phyloP scores from a whole-genome alignment of 2,329 filamentous ascomycete species.

The Harringtonia lauricola region DNA sequence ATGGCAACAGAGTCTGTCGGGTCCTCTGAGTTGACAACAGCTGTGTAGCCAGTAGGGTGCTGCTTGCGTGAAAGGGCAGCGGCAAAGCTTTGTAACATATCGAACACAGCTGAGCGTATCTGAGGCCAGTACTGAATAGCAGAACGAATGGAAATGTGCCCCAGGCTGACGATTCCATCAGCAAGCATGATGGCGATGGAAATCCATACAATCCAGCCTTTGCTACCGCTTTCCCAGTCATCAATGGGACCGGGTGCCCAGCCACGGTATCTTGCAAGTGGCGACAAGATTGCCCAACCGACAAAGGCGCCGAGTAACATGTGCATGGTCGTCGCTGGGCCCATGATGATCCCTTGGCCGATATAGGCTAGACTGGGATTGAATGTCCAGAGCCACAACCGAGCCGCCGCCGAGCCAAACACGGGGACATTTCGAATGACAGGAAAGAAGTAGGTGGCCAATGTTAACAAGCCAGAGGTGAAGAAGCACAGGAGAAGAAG shows the following conservation, averaged over 20 bases:
- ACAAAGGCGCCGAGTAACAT: slow-evolving; percentile 86
- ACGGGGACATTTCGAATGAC: slow-evolving; percentile 76
- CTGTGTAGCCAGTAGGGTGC: slow-evolving; percentile 12
- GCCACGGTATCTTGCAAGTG: slow-evolving; percentile 69
- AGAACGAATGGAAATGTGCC: slow-evolving; percentile 57
- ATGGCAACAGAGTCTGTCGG: not conserved
- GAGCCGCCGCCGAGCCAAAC: slow-evolving; percentile 63
- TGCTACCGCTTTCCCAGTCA: slow-evolving; percentile 87
- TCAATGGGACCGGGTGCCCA: slow-evolving; percentile 84
- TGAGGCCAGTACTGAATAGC: slow-evolving; percentile 8
- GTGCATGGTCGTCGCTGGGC: slow-evolving; percentile 83
- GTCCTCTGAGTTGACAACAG: slow-evolving; percentile 8
- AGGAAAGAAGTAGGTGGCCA: slow-evolving; percentile 84
- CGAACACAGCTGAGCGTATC: not conserved
- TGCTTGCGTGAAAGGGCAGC: slow-evolving; percentile 1
- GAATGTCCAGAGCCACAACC: slow-evolving; percentile 85
- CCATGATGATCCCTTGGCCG: slow-evolving; percentile 98
- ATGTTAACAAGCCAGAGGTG: slow-evolving; percentile 56
- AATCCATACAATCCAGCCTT: slow-evolving; percentile 98
- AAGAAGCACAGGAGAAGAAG: slow-evolving; percentile 46
- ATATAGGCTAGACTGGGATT: slow-evolving; percentile 97
- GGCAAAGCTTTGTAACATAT: not conserved
- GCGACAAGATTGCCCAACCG: slow-evolving; percentile 86
- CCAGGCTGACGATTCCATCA: slow-evolving; percentile 80
- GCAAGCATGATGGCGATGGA: slow-evolving; percentile 94